A percentile compares a stretch with the other conserved stretches of the same genome.
Conservation (phyloP, 1,284 basidiomycete species). For the Puccinia novopanici region DNA sequence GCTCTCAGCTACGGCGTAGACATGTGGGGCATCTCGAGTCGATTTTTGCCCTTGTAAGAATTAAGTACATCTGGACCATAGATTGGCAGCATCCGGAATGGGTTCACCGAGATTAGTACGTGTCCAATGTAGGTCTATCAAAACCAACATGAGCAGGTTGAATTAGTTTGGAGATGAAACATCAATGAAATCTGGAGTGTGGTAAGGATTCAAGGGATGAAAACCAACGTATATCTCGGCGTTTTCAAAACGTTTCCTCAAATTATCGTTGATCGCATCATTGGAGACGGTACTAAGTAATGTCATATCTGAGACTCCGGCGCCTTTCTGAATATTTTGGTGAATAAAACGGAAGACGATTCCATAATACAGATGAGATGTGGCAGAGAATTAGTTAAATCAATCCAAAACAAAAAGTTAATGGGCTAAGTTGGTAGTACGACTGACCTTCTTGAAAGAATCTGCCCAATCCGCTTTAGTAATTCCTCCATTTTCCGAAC, state of each 20-base stretch:
- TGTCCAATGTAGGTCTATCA: slow-evolving; percentile 87
- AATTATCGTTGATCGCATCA: slow-evolving; percentile 95
- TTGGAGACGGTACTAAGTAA: slow-evolving; percentile 95
- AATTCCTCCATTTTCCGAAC: slow-evolving; percentile 39
- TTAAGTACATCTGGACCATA: slow-evolving; percentile 85
- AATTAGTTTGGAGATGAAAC: background rate
- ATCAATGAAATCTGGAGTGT: background rate
- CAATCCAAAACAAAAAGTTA: background rate
- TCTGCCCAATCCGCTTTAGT: slow-evolving; percentile 50
- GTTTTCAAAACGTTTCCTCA: slow-evolving; percentile 92
- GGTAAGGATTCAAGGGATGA: background rate
- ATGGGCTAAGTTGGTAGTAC: background rate
- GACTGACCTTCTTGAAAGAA: slow-evolving; percentile 51
- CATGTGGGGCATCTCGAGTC: slow-evolving; percentile 98
- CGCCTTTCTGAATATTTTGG: slow-evolving; percentile 58
- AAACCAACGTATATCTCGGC: slow-evolving; percentile 80
- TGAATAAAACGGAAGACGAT: slow-evolving; percentile 19
- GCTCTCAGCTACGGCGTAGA: slow-evolving; percentile 94
- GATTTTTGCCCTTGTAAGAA: slow-evolving; percentile 93
- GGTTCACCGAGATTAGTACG: slow-evolving; percentile 97
- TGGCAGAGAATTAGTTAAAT: background rate
- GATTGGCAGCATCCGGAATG: slow-evolving; percentile 82
- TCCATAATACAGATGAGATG: background rate
- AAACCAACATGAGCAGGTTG: background rate
- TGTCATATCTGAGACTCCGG: slow-evolving; percentile 98